phyloP scores from a whole-genome alignment of 495 filamentous ascomycete species.

The Daldinia childiae region DNA sequence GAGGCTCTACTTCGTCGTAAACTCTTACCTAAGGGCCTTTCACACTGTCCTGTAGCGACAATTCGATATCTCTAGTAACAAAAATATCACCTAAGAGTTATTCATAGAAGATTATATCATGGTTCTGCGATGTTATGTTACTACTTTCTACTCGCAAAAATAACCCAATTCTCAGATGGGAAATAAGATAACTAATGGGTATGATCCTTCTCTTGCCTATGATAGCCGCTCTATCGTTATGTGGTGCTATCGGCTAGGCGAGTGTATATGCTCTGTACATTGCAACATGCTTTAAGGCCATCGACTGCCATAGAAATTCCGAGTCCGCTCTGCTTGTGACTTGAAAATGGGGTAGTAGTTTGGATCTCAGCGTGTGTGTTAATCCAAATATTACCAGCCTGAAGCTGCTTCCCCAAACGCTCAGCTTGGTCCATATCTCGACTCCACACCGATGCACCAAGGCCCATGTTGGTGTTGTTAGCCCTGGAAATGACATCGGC shows the following conservation, averaged over 20 bases:
- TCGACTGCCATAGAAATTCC: background rate
- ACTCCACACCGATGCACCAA: background rate
- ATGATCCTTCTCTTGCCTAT: too few species aligned
- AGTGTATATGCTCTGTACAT: background rate
- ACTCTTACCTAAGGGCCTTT: too few species aligned
- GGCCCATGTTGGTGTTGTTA: background rate
- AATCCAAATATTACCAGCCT: background rate
- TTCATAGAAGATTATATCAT: too few species aligned
- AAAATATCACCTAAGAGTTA: too few species aligned
- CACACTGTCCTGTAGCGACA: too few species aligned
- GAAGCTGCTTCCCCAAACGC: background rate
- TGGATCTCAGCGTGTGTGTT: background rate
- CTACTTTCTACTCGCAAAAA: too few species aligned
- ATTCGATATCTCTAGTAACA: too few species aligned
- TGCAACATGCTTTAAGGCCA: background rate
- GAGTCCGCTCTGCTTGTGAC: background rate
- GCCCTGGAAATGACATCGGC: background rate
- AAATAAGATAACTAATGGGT: too few species aligned
- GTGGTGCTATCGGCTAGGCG: background rate
- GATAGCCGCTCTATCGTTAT: background rate
- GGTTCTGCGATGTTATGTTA: too few species aligned
- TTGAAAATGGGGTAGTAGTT: background rate
- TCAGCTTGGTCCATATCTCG: background rate
- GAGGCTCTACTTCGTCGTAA: too few species aligned
- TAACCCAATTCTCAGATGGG: too few species aligned